Base-by-base conservation (phyloP, 805 yeast species). In the Metschnikowia santaceciliae region DNA sequence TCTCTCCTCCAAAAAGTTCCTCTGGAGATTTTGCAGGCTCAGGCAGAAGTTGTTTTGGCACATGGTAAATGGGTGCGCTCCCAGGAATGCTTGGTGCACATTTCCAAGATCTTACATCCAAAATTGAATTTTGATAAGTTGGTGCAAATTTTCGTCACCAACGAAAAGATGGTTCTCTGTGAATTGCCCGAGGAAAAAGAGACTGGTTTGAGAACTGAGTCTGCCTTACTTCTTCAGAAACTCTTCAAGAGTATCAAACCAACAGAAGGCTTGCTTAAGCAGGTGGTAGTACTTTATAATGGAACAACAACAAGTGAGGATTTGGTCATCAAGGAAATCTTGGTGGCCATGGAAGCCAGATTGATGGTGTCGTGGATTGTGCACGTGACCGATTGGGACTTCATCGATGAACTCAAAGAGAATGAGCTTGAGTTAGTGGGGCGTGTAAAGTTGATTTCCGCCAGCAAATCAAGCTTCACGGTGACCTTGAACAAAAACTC, bases 261-360 rank as follows among this genome's bases (percentile, higher is more conserved):
- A 0, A 81, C 71, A 6, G 44, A 56, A 7, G 66, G 70, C 0
- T 63, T 85, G 7, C 80, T 83, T 61, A 75, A 75, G 23, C 76
- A 70, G 43, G 47, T 89, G 1, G 60, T 86, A 10, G 46, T 59
- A 2, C 63, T 67, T 6, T 90, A 86, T 61, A 65, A 68, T n/a
- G 97, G 96, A 3, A 74, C 91, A 0, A 68, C 74, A 2, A 63
- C 78, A 14, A 69, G 82, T 1, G 80, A 79, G 35, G 97, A 92
- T 61, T 62, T 80, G 48, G 51, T 90, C 2, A 61, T 92, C 26
- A 78, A 86, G 48, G 64, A 69, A 3, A 67, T 88, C 1, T 62
- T 92, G 42, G 72, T 75, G 48, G 63, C 64, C 11, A 71, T 90
- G 34, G 98, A 92, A 65, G 60, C 79, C 0, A 66, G 68, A 3